Percentiles rank a stretch among this genome's conserved stretches.
These are phyloP conservation scores for Byssothecium circinans DNA, from an alignment of 2,329 filamentous ascomycete species.

Conservation along the genomic window DNA sequence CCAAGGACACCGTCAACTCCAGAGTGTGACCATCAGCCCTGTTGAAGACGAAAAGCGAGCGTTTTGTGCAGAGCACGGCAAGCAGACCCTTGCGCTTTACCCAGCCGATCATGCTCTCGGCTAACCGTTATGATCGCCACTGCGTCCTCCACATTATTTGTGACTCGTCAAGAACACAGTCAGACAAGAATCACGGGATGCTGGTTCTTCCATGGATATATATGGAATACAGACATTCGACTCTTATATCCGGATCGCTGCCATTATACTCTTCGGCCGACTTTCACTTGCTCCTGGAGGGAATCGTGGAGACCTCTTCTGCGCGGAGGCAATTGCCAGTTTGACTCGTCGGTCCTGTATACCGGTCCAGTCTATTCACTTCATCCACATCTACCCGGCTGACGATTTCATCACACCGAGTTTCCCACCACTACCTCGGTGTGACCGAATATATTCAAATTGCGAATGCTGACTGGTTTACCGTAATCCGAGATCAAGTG, in stretches of 20 bases:
- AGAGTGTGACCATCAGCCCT: neutral
- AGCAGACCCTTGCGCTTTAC: constrained; percentile 2
- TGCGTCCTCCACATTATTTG: neutral
- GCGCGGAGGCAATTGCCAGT: too few species aligned
- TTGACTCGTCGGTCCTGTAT: too few species aligned
- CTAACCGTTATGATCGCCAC: neutral
- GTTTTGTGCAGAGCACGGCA: neutral
- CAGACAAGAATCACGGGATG: neutral
- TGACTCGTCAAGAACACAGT: neutral
- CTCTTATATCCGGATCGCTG: too few species aligned
- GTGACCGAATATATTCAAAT: neutral
- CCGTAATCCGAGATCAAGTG: constrained; percentile 19
- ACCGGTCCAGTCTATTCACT: too few species aligned
- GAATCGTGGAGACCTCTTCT: too few species aligned
- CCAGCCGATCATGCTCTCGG: constrained; percentile 8
- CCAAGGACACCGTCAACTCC: neutral
- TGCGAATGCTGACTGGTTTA: constrained; percentile 15
- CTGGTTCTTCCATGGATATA: neutral
- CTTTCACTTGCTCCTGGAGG: too few species aligned
- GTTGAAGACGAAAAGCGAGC: neutral
- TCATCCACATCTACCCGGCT: neutral
- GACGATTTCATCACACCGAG: neutral
- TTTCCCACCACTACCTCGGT: neutral
- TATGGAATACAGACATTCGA: too few species aligned
- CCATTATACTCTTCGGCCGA: too few species aligned